Evolutionary conservation across 192 early-diverging fungal species (phyloP), one percentile per base, ranked within the genome.

Genomic region (Umbelopsis sp.): DNA sequence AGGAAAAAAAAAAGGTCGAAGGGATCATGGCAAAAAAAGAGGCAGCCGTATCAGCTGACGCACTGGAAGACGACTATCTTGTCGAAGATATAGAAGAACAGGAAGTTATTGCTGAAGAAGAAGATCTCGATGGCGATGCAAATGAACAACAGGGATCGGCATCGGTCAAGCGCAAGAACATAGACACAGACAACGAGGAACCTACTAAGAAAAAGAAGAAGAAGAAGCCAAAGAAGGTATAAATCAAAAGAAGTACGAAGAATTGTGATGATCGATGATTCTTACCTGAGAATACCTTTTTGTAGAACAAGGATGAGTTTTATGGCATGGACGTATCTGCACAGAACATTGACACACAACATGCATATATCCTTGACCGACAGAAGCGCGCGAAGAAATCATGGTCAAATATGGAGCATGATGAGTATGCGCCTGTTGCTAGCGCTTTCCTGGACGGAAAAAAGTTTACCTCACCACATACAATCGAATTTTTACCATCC

Each of bases 61-160:
- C 77, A 22, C 69, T 85, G 18, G 84, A 82, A 37, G 84, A 85
- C 47, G 84, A 83, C 71, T 85, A 81, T 64, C 74, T 74, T 44
- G 68, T 74, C 13, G 80, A 80, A 21, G 81, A 81, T 44, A 74
- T 72, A n/a, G 68, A 81, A 10, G 75, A 74, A 70, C 49, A 51
- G 12, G 68, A 79, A 45, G 76, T 72, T 12, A 69, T 76, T 27
- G 69, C 49, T 4, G 83, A 52, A 69, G 68, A 66, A 13, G 50
- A 72, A n/a, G 68, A 65, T 12, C 18, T 61, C 33, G 68, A 79
- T 46, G 76, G 70, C 21, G 69, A 81, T 30, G 72, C 55, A 2
- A 79, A 53, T 2, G 55, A 46, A 25, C 74, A 65, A 64, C 64
- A 69, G 8, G 50, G 70, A 30, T 65, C 50, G 12, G 70, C 61